phyloP scores from a whole-genome alignment of 176 grass and related monocot species.

The Musa schizocarpa region DNA sequence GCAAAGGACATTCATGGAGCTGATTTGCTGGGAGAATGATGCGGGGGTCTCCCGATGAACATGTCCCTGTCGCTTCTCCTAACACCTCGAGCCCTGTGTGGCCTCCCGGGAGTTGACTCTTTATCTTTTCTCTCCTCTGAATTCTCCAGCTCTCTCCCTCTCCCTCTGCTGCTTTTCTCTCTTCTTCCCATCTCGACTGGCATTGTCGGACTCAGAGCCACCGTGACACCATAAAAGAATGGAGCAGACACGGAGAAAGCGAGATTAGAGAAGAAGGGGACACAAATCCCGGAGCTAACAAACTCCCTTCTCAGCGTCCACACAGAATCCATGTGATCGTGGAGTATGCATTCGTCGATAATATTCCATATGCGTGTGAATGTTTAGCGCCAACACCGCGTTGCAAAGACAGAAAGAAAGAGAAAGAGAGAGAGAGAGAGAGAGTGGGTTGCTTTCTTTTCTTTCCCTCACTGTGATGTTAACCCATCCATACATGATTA shows the following conservation, averaged over 20 bases:
- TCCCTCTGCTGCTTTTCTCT: background rate
- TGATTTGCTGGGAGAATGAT: constrained; percentile 1
- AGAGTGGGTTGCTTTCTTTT: background rate
- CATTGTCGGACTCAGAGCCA: background rate
- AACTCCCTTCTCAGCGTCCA: background rate
- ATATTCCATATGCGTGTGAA: background rate
- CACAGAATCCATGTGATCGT: background rate
- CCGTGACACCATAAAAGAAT: background rate
- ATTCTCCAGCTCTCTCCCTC: background rate
- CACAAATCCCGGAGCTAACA: constrained; percentile 4
- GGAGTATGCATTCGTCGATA: background rate
- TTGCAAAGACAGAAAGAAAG: background rate
- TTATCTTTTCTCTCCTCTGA: background rate
- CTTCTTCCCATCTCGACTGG: background rate
- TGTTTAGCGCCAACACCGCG: background rate
- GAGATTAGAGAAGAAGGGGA: background rate
- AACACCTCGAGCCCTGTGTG: background rate
- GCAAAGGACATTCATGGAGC: background rate
- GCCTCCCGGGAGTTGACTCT: constrained; percentile 1
- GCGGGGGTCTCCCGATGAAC: background rate
- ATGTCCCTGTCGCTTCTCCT: background rate
- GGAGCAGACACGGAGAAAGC: background rate
- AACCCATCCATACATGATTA: too few species aligned
- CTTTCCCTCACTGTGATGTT: too few species aligned
- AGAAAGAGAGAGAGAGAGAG: background rate